Base-by-base conservation (phyloP, 2,329 filamentous ascomycete genomes). In the Colletotrichum liriopes region DNA sequence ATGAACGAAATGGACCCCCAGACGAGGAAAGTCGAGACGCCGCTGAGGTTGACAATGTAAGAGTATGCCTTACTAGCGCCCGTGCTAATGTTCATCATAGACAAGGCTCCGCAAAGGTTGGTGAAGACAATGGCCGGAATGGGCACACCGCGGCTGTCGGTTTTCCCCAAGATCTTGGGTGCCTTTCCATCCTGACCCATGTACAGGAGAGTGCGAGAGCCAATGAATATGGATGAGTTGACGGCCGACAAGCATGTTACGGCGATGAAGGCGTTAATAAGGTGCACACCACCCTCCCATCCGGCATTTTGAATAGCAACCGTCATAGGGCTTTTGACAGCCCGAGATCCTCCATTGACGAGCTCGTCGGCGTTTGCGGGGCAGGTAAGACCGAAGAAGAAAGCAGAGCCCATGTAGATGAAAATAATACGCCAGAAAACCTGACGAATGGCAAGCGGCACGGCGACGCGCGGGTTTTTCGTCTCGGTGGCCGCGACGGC, bases 201-300 rank as follows among this genome's bases (percentile, higher is more conserved):
- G 83, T 91, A 94, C 0, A 95, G 83, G 1, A 96, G 82, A 0
- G 93, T 95, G 29, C 93, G 89, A 3, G 92, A 93, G 55, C 90
- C 91, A 75, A 95, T 93, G 79, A 95, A 95, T 73, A 95, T 92
- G 11, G 91, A 93, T 64, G 89, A 91, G 81, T 95, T 95, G 75
- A 92, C 89, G 23, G 93, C 92, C 0, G 88, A 91, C 47, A 94
- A 84, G 67, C 93, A 93, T 16, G 93, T 93, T 11, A 94, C 84
- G 62, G 95, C 87, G 76, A 94, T 93, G 77, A 94, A 92, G 49
- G 91, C 92, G 75, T 95, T 95, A 83, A 95, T 93, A 1, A 95
- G 87, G 78, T 95, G 90, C 1, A 93, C 92, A 66, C 92, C 93
- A 35, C 89, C 90, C 66, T 92, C 81, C 89, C 92, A 95, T 1